phyloP scores from a whole-genome alignment of 2,329 filamentous ascomycete species.

The Diaporthe ampelina region DNA sequence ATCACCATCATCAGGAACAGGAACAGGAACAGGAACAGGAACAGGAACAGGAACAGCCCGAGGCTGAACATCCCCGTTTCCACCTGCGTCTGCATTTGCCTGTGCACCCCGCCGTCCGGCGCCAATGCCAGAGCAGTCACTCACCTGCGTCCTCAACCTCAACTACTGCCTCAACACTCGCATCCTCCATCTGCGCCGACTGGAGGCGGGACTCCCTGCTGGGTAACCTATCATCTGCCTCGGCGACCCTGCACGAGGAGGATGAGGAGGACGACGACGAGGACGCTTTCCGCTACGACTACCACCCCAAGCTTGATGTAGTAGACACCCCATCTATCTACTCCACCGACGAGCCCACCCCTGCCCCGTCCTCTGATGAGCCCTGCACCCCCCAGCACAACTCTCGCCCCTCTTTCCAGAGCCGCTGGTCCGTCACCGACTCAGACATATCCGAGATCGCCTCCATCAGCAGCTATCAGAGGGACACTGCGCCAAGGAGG shows the following conservation, averaged over 20 bases:
- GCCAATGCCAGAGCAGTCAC: constrained; percentile 54
- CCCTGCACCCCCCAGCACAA: constrained; percentile 32
- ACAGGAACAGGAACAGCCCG: not conserved
- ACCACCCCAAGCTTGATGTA: constrained; percentile 29
- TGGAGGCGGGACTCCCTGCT: constrained; percentile 70
- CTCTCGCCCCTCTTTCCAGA: constrained; percentile 37
- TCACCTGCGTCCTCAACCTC: constrained; percentile 43
- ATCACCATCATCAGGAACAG: not conserved
- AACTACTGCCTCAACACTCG: constrained; percentile 45
- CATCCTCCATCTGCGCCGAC: constrained; percentile 53
- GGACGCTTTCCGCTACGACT: constrained; percentile 42
- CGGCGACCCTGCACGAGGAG: constrained; percentile 49
- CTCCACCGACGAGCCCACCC: constrained; percentile 27
- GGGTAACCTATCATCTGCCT: constrained; percentile 58
- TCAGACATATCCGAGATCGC: constrained; percentile 36
- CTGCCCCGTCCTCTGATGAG: constrained; percentile 34
- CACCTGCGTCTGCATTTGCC: constrained; percentile 15
- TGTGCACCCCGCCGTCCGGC: constrained; percentile 48
- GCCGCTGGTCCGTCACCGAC: constrained; percentile 41
- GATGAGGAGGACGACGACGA: constrained; percentile 42
- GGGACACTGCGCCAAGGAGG: constrained; percentile 29
- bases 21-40: no score
- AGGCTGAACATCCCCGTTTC: not conserved
- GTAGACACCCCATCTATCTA: constrained; percentile 32
- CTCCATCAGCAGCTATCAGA: constrained; percentile 12